Base-by-base conservation (phyloP, 768 basidiomycete genomes). In the Serendipita vermifera region DNA sequence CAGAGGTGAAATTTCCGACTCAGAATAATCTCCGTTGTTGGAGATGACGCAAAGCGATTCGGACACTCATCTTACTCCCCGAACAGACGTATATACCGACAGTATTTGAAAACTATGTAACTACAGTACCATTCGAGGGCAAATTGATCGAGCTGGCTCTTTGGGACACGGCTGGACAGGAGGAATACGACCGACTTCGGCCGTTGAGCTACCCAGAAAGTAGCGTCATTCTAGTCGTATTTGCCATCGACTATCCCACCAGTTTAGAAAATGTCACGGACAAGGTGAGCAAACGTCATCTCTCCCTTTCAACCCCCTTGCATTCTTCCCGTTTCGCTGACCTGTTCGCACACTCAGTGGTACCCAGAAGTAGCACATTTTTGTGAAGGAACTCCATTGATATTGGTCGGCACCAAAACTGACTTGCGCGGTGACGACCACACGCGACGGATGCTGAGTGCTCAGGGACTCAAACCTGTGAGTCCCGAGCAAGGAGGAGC, bases 161-260 rank as follows among this genome's bases (percentile, higher is more conserved):
- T 15, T 99, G 94, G 91, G 92, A 97, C 70, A 97, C 92, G 1
- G 92, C 92, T 0, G 92, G 92, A 26, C 92, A 96, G 68, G 92
- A 97, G 70, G 92, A 97, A 72, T 97, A 96, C 69, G 90, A 93
- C 68, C 78, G 87, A 60, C 76, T 92, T 56, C 77, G 87, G 61
- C 87, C 87, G 17, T 74, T 91, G 60, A 86, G 83, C 67, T 90
- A 91, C 62, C 87, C 88, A 17, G 87, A 91, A 68, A 85, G 82
- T 74, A 79, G 89, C 65, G 87, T 90, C 58, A 89, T 94, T 63
- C 83, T 94, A 62, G 87, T 94, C 62, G 90, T 93, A 27, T 96
- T 94, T 73, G 90, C 88, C 9, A 74, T 93, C 67, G 90, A 94
- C 73, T 93, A 91, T 64, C 92, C 91, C 5, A 82, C 84, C 9